These are phyloP conservation scores for Phytophthora pisi DNA, from an alignment of 352 stramenopile genomes.

Conservation along the genomic window DNA sequence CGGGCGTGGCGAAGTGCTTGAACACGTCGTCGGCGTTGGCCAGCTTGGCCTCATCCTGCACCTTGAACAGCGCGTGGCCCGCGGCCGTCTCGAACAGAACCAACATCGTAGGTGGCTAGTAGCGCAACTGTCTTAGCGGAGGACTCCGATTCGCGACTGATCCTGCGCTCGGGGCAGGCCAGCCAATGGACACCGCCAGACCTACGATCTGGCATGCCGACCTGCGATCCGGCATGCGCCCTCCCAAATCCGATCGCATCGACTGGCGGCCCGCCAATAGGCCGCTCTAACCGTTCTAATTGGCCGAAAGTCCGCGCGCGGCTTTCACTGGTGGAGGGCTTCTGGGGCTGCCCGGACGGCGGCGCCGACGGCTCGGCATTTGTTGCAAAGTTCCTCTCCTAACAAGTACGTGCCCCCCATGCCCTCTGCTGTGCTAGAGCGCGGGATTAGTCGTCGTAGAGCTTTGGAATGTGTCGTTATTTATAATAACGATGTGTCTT, in stretches of 20 bases:
- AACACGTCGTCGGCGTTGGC: constrained; percentile 90
- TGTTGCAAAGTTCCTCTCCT: constrained; percentile 89
- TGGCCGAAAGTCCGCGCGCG: constrained; percentile 14
- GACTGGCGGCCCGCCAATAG: constrained; percentile 29
- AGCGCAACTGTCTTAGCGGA: constrained; percentile 40
- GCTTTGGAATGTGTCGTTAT: constrained; percentile 40
- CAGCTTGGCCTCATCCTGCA: constrained; percentile 95
- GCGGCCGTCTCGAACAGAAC: constrained; percentile 99
- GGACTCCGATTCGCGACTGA: constrained; percentile 39
- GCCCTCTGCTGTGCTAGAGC: constrained; percentile 5
- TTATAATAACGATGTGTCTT: constrained; percentile 69
- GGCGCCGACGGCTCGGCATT: constrained; percentile 38
- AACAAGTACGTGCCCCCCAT: constrained; percentile 73
- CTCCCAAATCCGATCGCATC: constrained; percentile 25
- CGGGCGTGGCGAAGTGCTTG: constrained; percentile 91
- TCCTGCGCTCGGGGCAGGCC: constrained; percentile 17
- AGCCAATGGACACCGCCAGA: constrained; percentile 13
- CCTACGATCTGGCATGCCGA: neutral
- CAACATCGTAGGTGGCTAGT: constrained; percentile 70
- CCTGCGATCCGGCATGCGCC: neutral
- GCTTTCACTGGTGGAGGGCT: constrained; percentile 56
- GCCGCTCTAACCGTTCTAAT: neutral
- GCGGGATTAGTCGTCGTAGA: constrained; percentile 21
- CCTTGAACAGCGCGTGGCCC: constrained; percentile 99
- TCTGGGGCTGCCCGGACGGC: neutral